phyloP scores from a whole-genome alignment of 768 basidiomycete genomes.

The Boletellus ananas region DNA sequence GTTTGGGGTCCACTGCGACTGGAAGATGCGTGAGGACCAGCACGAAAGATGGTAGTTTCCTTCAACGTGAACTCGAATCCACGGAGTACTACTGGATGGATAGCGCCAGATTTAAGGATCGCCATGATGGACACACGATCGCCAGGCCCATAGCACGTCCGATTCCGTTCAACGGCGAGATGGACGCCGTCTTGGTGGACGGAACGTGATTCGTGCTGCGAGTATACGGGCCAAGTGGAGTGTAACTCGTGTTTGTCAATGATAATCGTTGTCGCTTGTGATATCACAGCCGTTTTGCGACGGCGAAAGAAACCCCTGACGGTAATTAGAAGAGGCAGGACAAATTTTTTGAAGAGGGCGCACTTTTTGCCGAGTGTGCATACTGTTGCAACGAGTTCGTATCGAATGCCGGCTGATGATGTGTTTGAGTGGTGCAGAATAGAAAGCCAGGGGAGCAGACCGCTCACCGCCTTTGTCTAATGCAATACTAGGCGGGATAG shows the following conservation, averaged over 20 bases:
- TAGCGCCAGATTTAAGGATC: conserved; percentile 65
- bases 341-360: conserved; percentile 15
- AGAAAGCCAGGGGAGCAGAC: neutral
- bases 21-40: conserved; percentile 45
- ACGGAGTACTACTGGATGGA: conserved; percentile 68
- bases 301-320: conserved; percentile 72
- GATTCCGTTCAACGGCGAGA: conserved; percentile 69
- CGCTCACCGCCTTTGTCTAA: conserved; percentile 68
- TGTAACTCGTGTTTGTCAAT: conserved; percentile 95
- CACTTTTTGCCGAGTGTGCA: conserved; percentile 86
- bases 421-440: neutral
- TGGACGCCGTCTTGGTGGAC: conserved; percentile 64
- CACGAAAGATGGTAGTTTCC: conserved; percentile 75
- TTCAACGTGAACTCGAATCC: conserved; percentile 80
- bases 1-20: conserved; percentile 60
- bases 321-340: neutral
- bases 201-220: conserved; percentile 69
- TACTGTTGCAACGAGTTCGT: conserved; percentile 85
- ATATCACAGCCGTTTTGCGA: conserved; percentile 64
- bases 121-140: conserved; percentile 74
- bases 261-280: conserved; percentile 66
- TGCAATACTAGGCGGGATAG: conserved; percentile 81
- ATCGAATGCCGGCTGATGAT: conserved; percentile 72
- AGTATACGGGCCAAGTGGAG: conserved; percentile 90
- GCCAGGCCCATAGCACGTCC: conserved; percentile 82